A percentile compares a stretch with the other conserved stretches of the same genome.
Conservation (phyloP, 768 basidiomycete species). For the Collybiopsis confluens region DNA sequence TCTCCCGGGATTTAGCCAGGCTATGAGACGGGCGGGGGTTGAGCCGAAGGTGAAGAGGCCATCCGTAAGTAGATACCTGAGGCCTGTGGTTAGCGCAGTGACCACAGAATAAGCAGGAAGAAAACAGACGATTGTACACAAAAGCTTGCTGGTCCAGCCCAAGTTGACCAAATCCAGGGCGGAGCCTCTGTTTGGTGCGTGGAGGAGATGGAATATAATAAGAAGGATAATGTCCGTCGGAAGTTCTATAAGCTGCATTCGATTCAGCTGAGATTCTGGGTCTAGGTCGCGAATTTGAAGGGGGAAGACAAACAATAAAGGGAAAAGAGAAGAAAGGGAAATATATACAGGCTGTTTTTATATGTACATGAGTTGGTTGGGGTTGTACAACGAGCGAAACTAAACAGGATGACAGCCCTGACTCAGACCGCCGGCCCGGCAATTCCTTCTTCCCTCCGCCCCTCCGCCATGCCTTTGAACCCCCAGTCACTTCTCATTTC, state of each 20-base stretch:
- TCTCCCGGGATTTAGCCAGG: constrained; percentile 35
- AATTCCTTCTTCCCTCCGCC: too few relatives aligned
- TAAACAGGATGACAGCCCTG: too few relatives aligned
- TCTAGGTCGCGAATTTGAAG: background rate
- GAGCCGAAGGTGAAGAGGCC: constrained; percentile 45
- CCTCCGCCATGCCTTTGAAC: too few relatives aligned
- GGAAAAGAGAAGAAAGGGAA: background rate
- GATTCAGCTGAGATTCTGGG: background rate
- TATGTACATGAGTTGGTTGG: too few relatives aligned
- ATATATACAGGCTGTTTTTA: too few relatives aligned
- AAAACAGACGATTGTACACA: constrained; percentile 42
- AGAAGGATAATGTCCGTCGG: constrained; percentile 47
- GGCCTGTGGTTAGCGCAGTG: background rate
- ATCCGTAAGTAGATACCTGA: constrained; percentile 62
- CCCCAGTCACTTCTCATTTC: constrained; percentile 17
- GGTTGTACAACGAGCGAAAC: too few relatives aligned
- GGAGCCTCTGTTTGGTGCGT: constrained; percentile 44
- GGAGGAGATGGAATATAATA: constrained; percentile 26
- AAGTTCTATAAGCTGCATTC: constrained; percentile 20
- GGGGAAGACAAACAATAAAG: background rate
- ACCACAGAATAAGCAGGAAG: constrained; percentile 1
- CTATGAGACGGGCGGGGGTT: constrained; percentile 55
- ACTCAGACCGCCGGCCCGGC: too few relatives aligned
- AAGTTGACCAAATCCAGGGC: constrained; percentile 39
- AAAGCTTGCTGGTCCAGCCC: constrained; percentile 31